Evolutionary conservation across 441 rosid genomes (phyloP).

Genomic region (Gossypium laxum): DNA sequence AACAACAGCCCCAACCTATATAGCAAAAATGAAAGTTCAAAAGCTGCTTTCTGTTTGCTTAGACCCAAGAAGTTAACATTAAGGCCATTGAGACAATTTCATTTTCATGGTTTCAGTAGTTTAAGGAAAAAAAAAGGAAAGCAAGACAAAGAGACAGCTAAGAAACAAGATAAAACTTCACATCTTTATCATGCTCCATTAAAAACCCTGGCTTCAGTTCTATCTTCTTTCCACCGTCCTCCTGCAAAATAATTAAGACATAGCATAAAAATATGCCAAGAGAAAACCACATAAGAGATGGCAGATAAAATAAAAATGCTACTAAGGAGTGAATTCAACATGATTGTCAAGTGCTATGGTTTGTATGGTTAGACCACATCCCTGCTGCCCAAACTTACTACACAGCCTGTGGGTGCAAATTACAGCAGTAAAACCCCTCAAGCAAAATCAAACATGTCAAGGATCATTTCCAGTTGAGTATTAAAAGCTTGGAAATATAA

Average conservation of each 20-base stretch:
- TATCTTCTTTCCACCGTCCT: constrained; percentile 54
- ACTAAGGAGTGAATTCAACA: not conserved
- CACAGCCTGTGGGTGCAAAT: not conserved
- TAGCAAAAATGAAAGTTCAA: constrained; percentile 12
- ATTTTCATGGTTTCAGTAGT: not conserved
- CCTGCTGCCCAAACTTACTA: not conserved
- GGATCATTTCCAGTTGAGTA: not conserved
- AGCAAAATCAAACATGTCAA: constrained; percentile 2
- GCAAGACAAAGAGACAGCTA: not conserved
- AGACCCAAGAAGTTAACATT: not conserved
- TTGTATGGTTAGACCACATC: not conserved
- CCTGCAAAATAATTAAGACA: constrained; percentile 28
- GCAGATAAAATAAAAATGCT: not conserved
- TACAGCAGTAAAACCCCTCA: not conserved
- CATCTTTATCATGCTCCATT: constrained; percentile 67
- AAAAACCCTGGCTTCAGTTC: constrained; percentile 66
- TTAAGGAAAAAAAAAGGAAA: not conserved
- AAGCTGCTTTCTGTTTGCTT: not conserved
- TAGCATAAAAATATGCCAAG: not conserved
- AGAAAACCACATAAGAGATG: not conserved
- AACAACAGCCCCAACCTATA: constrained; percentile 72
- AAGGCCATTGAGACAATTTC: not conserved
- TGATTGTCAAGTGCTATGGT: not conserved
- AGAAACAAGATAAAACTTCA: constrained; percentile 20
- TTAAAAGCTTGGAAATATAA: not conserved